Conservation (phyloP, 192 early-diverging fungal genomes). For the Mortierella antarctica region DNA sequence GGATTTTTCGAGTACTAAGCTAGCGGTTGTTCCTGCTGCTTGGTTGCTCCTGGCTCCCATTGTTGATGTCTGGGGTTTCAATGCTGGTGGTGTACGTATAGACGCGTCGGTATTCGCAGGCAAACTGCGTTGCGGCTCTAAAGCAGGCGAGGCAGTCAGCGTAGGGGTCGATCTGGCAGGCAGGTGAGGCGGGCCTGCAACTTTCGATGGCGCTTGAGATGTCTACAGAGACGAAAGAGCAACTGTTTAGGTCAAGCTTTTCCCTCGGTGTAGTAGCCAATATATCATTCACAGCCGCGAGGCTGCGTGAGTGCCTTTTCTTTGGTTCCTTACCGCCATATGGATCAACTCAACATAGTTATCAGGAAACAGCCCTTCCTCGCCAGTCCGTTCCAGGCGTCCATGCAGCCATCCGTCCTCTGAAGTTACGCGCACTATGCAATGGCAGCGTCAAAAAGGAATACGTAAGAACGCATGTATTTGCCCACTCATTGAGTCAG, state of each 20-base stretch:
- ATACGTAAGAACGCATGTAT: no score
- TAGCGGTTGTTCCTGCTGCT: background rate
- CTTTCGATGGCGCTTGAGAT: background rate
- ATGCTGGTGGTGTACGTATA: background rate
- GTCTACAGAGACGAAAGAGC: background rate
- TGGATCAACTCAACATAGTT: conserved; percentile 66
- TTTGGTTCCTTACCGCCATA: conserved; percentile 14
- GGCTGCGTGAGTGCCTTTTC: background rate
- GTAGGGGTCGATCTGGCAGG: conserved; percentile 6
- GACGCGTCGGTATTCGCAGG: background rate
- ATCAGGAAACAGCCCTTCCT: conserved; percentile 67
- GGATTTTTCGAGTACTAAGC: no score
- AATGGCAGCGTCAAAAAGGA: background rate
- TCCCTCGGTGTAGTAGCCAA: no score
- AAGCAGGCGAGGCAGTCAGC: background rate
- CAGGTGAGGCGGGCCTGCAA: conserved; percentile 4
- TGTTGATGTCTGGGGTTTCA: conserved; percentile 3
- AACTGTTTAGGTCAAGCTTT: no score
- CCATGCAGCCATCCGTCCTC: conserved; percentile 72
- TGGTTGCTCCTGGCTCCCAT: conserved; percentile 9
- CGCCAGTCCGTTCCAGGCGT: conserved; percentile 52
- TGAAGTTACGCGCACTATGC: conserved; percentile 51
- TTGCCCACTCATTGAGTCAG: background rate
- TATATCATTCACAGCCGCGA: no score
- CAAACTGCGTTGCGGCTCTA: no score